Percentiles rank a stretch among this genome's conserved stretches.
phyloP scores from a whole-genome alignment of 805 yeast genomes.

The Barnettozyma vustinii region DNA sequence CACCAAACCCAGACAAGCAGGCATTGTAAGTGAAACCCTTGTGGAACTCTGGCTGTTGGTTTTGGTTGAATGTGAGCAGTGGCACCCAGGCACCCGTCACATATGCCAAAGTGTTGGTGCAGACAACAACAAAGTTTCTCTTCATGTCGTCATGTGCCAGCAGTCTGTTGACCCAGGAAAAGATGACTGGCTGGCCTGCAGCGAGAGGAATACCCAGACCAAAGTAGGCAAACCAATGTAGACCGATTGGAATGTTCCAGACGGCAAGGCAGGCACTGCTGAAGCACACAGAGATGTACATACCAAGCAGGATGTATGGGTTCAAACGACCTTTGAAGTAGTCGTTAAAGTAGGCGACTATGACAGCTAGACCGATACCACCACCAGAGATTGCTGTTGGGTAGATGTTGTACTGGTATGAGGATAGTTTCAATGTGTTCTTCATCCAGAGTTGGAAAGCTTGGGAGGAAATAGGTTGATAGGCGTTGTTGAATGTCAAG shows the following conservation, averaged over 20 bases:
- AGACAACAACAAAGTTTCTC: conserved; percentile 33
- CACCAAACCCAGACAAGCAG: conserved; percentile 28
- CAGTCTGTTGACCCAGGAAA: conserved; percentile 48
- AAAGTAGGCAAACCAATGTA: conserved; percentile 48
- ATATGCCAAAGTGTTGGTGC: conserved; percentile 38
- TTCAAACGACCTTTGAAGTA: conserved; percentile 31
- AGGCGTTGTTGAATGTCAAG: conserved; percentile 15
- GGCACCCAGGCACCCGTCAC: conserved; percentile 38
- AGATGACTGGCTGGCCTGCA: conserved; percentile 54
- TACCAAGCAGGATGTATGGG: conserved; percentile 32
- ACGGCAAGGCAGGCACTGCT: conserved; percentile 39
- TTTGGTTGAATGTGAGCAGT: conserved; percentile 34
- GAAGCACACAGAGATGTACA: conserved; percentile 34
- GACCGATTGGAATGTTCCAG: conserved; percentile 43
- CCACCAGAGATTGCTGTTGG: conserved; percentile 36
- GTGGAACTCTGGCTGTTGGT: conserved; percentile 31
- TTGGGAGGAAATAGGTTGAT: conserved; percentile 32
- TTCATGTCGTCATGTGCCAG: conserved; percentile 30
- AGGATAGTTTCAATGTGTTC: conserved; percentile 27
- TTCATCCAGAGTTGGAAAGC: conserved; percentile 44
- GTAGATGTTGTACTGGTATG: conserved; percentile 34
- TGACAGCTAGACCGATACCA: conserved; percentile 33
- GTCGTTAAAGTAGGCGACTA: conserved; percentile 34
- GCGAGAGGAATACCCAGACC: conserved; percentile 42
- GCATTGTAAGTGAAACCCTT: conserved; percentile 37